A percentile compares a stretch with the other conserved stretches of the same genome.
Evolutionary conservation across 257 asterid species (phyloP).

Genomic region (Fraxinus americana): DNA sequence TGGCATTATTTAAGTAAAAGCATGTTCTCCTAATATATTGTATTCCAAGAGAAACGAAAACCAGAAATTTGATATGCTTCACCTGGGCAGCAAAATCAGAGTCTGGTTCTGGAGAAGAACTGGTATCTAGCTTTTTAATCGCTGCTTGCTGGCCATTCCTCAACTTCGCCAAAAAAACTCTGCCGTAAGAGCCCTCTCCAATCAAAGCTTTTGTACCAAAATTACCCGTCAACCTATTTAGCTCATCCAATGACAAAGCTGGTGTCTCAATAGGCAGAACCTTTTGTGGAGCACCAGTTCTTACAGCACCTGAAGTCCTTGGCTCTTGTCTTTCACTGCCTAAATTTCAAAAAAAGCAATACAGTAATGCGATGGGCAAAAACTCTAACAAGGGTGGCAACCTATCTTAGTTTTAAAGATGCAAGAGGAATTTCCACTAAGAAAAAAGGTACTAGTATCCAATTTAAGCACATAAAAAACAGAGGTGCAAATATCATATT

Average conservation of each 20-base stretch:
- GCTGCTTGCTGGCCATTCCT: slow-evolving; percentile 59
- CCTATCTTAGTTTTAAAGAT: not conserved
- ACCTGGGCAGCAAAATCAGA: slow-evolving; percentile 83
- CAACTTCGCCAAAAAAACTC: slow-evolving; percentile 63
- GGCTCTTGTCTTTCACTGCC: slow-evolving; percentile 87
- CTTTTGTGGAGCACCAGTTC: slow-evolving; percentile 80
- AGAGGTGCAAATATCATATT: not conserved
- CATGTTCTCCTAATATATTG: not conserved
- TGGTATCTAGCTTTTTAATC: slow-evolving; percentile 72
- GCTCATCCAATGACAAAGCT: slow-evolving; percentile 60
- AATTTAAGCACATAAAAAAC: not conserved
- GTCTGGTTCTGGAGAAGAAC: slow-evolving; percentile 80
- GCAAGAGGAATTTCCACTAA: not conserved
- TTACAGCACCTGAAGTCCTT: slow-evolving; percentile 54
- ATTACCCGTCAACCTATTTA: slow-evolving; percentile 57
- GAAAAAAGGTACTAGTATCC: not conserved
- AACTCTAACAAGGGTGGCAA: not conserved
- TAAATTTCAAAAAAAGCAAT: slow-evolving; percentile 1
- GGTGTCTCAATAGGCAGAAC: slow-evolving; percentile 84
- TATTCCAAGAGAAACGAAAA: not conserved
- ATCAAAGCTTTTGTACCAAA: slow-evolving; percentile 68
- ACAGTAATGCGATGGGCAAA: not conserved
- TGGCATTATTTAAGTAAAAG: not conserved
- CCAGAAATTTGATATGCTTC: not conserved
- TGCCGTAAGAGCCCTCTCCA: slow-evolving; percentile 88